Conservation (phyloP, 1,139 yeast genomes). For the Suhomyces ambrosiae region DNA sequence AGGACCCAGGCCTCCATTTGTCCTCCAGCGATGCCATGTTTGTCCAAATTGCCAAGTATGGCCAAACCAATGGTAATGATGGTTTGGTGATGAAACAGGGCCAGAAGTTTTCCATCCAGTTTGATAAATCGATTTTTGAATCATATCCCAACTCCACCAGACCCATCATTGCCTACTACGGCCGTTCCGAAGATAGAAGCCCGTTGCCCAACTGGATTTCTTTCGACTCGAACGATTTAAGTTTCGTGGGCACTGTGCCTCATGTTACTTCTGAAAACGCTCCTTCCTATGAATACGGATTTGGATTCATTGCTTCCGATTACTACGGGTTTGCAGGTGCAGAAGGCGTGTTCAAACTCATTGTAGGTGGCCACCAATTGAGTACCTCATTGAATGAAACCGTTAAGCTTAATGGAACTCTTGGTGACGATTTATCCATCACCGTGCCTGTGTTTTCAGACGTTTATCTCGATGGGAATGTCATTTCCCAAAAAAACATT, state of each 20-base stretch:
- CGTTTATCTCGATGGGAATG: constrained; percentile 60
- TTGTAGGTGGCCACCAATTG: constrained; percentile 87
- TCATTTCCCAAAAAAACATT: constrained; percentile 53
- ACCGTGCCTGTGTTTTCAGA: constrained; percentile 59
- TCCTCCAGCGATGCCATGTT: constrained; percentile 42
- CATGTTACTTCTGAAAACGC: constrained; percentile 82
- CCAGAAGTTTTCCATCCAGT: constrained; percentile 60
- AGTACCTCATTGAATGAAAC: constrained; percentile 59
- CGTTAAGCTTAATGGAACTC: constrained; percentile 66
- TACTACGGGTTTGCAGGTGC: constrained; percentile 74
- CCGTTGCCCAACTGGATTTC: constrained; percentile 90
- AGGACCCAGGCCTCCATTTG: constrained; percentile 52
- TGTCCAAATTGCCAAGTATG: constrained; percentile 55
- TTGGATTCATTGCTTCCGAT: constrained; percentile 79
- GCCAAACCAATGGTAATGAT: constrained; percentile 69
- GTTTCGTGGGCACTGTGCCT: constrained; percentile 91
- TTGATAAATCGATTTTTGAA: constrained; percentile 60
- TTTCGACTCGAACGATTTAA: constrained; percentile 61
- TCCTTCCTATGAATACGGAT: constrained; percentile 75
- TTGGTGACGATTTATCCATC: constrained; percentile 54
- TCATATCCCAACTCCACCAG: constrained; percentile 44
- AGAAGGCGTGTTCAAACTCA: constrained; percentile 65
- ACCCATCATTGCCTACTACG: constrained; percentile 69
- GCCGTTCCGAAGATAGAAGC: constrained; percentile 77
- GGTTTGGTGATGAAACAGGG: constrained; percentile 79